phyloP scores from a whole-genome alignment of 2,329 filamentous ascomycete genomes.

The Pseudofabraea citricarpa region DNA sequence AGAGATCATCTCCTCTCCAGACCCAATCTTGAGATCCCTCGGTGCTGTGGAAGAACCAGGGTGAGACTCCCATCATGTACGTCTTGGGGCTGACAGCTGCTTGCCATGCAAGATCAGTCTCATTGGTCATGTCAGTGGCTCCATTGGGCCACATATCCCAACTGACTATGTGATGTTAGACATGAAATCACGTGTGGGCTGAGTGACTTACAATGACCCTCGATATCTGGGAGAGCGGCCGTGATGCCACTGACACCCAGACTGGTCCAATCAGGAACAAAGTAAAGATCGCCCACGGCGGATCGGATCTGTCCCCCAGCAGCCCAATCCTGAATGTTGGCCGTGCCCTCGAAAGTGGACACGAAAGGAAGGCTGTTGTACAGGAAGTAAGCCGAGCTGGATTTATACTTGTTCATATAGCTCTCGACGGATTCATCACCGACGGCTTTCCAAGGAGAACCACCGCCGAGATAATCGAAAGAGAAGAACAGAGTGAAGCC shows the following conservation, averaged over 20 bases:
- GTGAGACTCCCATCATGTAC: slow-evolving; percentile 52
- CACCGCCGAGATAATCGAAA: slow-evolving; percentile 30
- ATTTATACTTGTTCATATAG: slow-evolving; percentile 27
- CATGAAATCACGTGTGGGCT: neutral
- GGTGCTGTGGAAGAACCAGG: slow-evolving; percentile 57
- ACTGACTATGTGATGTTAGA: slow-evolving; percentile 21
- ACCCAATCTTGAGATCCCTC: slow-evolving; percentile 57
- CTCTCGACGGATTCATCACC: slow-evolving; percentile 18
- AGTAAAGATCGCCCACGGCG: slow-evolving; percentile 28
- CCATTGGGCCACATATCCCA: slow-evolving; percentile 40
- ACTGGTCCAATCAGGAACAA: slow-evolving; percentile 44
- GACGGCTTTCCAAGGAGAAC: slow-evolving; percentile 19
- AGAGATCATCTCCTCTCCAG: slow-evolving; percentile 56
- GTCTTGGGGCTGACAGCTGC: slow-evolving; percentile 30
- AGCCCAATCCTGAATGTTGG: slow-evolving; percentile 37
- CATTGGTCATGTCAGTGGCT: slow-evolving; percentile 29
- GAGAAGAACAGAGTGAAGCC: slow-evolving; percentile 27
- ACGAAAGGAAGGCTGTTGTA: slow-evolving; percentile 38
- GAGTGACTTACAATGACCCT: slow-evolving; percentile 25
- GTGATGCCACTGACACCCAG: slow-evolving; percentile 28
- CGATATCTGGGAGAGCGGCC: slow-evolving; percentile 25
- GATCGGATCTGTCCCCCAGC: slow-evolving; percentile 31
- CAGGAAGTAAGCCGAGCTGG: slow-evolving; percentile 30
- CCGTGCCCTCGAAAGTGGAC: slow-evolving; percentile 46
- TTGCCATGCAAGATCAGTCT: slow-evolving; percentile 36